Percentiles rank a stretch among this genome's conserved stretches.
These are phyloP conservation scores for Persicaria maculosa DNA, from an alignment of 148 eudicot species.

Conservation along the genomic window DNA sequence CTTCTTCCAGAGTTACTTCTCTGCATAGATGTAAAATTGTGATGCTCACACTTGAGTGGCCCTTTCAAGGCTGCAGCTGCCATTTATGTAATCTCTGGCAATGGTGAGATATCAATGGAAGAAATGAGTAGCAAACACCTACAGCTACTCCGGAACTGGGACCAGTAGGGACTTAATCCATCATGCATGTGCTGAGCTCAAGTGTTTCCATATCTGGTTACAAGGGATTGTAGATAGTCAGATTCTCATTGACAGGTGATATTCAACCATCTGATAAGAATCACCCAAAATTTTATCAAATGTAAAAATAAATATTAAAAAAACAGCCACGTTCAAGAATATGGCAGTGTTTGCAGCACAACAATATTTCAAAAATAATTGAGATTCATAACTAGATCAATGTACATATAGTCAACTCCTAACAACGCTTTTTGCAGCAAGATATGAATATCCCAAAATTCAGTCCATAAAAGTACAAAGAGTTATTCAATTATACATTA, in stretches of 20 bases:
- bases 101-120: constrained; percentile 22
- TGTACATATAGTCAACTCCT: not conserved
- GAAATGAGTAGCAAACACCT: constrained; percentile 12
- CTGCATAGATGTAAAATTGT: constrained; percentile 14
- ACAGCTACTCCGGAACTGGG: not conserved
- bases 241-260: constrained; percentile 3
- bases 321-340: not conserved
- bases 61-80: constrained; percentile 26
- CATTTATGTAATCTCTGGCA: constrained; percentile 22
- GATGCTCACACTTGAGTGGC: constrained; percentile 19
- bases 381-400: constrained; percentile 1
- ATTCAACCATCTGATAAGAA: not conserved
- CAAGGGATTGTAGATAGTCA: not conserved
- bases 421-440: not conserved
- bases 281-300: not conserved
- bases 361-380: not conserved
- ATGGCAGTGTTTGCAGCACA: not conserved
- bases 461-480: not conserved
- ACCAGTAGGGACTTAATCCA: not conserved
- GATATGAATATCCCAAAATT: not conserved
- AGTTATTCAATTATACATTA: not conserved
- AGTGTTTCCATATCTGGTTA: not conserved
- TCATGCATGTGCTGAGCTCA: not conserved
- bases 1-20: constrained; percentile 24
- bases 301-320: not conserved